Evolutionary conservation across 2,329 filamentous ascomycete genomes (phyloP), one percentile per base, ranked within the genome.

Genomic region (Geosmithia morbida): DNA sequence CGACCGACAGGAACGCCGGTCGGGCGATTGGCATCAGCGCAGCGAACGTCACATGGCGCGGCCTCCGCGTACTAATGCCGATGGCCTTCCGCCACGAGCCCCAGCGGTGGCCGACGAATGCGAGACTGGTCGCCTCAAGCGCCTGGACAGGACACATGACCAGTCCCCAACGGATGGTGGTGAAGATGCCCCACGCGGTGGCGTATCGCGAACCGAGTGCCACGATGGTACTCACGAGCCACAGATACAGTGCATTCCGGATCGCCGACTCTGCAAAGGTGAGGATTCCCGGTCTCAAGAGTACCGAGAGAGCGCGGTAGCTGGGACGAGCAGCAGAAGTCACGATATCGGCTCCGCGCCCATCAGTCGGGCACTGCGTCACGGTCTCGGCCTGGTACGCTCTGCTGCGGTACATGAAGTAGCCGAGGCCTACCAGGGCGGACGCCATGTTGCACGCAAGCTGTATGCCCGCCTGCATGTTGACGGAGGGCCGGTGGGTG

Each of bases 121-220:
- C 68, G 0, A 83, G 62, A 0, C 78, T 69, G 0, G 81, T 81
- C 2, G 76, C 75, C 58, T 87, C 81, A 0, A 86, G 65, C 0
- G 81, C 71, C 50, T 78, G 73, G 0, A 87, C 78, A 0, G 82
- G 82, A 0, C 86, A 80, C 82, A 87, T 87, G 29, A 87, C 66
- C 1, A 87, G 65, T 0, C 82, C 83, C 82, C 82, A 86, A 14
- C 81, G 71, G 41, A 87, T 86, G 0, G 81, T 86, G 48, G 75
- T 83, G 64, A 87, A 87, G 10, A 86, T 67, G 2, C 81, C 78
- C 82, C 81, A 87, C 1, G 82, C 80, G 0, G 81, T 86, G 0
- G 81, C 77, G 57, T 87, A 87, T 7, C 76, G 71, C 0, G 66
- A 61, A 0, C 81, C 81, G 49, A 87, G 66, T 0, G 71, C 63